Conservation (phyloP, 805 yeast genomes). For the Hanseniaspora valbyensis region DNA sequence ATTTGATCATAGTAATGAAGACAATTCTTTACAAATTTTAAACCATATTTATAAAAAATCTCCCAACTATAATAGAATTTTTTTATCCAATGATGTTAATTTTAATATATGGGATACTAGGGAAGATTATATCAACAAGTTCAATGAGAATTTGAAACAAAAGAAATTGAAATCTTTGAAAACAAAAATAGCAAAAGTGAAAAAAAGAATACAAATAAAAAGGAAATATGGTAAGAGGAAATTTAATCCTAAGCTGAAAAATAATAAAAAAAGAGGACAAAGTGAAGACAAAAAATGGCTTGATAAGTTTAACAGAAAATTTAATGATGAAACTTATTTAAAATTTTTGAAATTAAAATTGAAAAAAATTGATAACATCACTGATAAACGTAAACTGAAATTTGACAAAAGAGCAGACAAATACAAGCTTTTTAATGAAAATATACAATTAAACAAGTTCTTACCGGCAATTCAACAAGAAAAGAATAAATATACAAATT, state of each 20-base stretch:
- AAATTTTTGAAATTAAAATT: constrained; percentile 6
- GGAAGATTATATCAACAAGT: neutral
- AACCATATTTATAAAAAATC: constrained; percentile 24
- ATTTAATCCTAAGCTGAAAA: constrained; percentile 2
- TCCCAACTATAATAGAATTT: constrained; percentile 27
- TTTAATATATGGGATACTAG: constrained; percentile 9
- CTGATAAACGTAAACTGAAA: neutral
- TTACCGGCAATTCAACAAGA: constrained; percentile 4
- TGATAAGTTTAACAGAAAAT: constrained; percentile 1
- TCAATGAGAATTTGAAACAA: constrained; percentile 2
- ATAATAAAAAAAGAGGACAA: neutral
- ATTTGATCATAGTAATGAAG: constrained; percentile 2
- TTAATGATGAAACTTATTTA: neutral
- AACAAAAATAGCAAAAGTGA: constrained; percentile 7
- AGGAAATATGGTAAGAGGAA: constrained; percentile 11
- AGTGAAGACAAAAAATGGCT: neutral
- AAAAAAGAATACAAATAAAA: constrained; percentile 3
- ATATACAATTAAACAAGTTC: constrained; percentile 2
- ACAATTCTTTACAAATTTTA: constrained; percentile 1
- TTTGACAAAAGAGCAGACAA: neutral
- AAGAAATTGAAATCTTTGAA: constrained; percentile 7
- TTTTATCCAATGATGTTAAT: constrained; percentile 23
- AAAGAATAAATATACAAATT: constrained; percentile 2
- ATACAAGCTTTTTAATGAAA: constrained; percentile 11
- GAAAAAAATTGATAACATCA: constrained; percentile 1